phyloP scores from a whole-genome alignment of 1,284 basidiomycete genomes.

The Tilletia horrida region DNA sequence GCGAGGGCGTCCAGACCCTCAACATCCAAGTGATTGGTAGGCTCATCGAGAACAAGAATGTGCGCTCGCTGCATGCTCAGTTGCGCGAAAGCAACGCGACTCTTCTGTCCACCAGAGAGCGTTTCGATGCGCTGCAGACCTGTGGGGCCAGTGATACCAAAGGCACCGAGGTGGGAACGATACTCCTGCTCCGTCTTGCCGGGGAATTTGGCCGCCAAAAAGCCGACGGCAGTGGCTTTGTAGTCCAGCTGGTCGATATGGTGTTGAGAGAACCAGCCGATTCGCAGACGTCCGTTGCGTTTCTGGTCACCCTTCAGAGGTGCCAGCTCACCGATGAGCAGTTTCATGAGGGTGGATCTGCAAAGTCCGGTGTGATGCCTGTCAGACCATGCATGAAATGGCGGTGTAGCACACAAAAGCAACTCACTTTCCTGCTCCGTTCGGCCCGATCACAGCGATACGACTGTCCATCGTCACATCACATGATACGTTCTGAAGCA shows the following conservation, averaged over 20 bases:
- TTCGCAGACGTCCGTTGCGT: slow-evolving; percentile 80
- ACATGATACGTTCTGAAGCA: slow-evolving; percentile 79
- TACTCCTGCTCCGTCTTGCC: slow-evolving; percentile 97
- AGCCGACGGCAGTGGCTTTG: slow-evolving; percentile 81
- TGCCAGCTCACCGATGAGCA: slow-evolving; percentile 84
- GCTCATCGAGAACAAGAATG: slow-evolving; percentile 95
- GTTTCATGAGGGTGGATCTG: slow-evolving; percentile 95
- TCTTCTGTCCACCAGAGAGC: slow-evolving; percentile 84
- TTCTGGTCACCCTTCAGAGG: slow-evolving; percentile 78
- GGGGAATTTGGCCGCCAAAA: slow-evolving; percentile 84
- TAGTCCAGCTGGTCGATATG: slow-evolving; percentile 90
- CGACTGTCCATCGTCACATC: slow-evolving; percentile 61
- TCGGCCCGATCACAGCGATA: slow-evolving; percentile 49
- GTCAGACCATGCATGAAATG: too few species aligned
- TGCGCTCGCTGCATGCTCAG: slow-evolving; percentile 86
- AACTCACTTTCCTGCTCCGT: slow-evolving; percentile 48
- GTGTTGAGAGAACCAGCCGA: slow-evolving; percentile 66
- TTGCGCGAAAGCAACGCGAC: slow-evolving; percentile 90
- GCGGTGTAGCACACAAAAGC: slow-evolving; percentile 62
- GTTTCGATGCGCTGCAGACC: slow-evolving; percentile 72
- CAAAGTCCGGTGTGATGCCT: too few species aligned
- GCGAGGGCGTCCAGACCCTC: slow-evolving; percentile 89
- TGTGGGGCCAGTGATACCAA: slow-evolving; percentile 96
- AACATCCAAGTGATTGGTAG: slow-evolving; percentile 93
- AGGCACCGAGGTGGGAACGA: slow-evolving; percentile 88